phyloP scores from a whole-genome alignment of 257 asterid genomes.

The Prunella vulgaris region DNA sequence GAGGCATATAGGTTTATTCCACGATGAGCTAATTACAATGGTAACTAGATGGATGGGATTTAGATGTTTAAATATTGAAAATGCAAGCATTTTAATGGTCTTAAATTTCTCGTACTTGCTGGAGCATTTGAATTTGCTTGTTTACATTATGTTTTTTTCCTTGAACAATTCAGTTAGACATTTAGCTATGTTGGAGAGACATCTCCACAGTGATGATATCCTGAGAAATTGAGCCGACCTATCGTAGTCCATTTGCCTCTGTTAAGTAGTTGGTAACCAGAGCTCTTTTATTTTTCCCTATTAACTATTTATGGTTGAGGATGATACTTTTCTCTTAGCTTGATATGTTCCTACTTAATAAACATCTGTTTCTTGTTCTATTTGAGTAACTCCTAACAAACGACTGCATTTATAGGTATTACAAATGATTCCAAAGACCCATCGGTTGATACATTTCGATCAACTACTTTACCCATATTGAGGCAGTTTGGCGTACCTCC shows the following conservation, averaged over 20 bases:
- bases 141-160: neutral
- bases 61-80: neutral
- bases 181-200: neutral
- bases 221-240: neutral
- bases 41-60: neutral
- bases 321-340: neutral
- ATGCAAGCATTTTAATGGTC: neutral
- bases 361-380: neutral
- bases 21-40: neutral
- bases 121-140: neutral
- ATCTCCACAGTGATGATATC: neutral
- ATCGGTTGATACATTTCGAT: constrained; percentile 77
- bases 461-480: constrained; percentile 63
- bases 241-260: neutral
- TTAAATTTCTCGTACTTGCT: neutral
- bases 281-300: neutral
- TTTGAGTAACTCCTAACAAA: neutral
- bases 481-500: constrained; percentile 77
- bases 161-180: neutral
- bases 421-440: constrained; percentile 91
- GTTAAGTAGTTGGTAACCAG: neutral
- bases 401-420: constrained; percentile 43
- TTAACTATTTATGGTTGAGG: neutral
- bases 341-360: neutral
- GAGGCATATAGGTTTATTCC: constrained; percentile 4